Conservation (phyloP, 768 basidiomycete species). For the Mycena capillaripes region DNA sequence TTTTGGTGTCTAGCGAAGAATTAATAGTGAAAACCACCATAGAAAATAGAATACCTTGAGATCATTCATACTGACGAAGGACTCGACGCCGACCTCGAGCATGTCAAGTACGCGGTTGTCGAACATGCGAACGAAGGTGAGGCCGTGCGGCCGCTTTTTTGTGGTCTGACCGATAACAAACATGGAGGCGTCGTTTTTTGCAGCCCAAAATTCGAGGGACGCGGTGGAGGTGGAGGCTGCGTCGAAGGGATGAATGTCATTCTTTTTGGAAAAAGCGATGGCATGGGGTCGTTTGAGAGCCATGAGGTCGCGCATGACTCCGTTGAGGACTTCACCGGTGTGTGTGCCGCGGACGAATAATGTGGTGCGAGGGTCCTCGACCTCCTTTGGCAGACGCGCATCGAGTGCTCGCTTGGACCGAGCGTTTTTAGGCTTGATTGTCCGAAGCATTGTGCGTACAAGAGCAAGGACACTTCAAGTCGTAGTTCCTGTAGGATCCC, state of each 20-base stretch:
- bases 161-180: constrained; percentile 93
- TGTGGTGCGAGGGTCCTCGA: constrained; percentile 89
- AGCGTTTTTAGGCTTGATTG: constrained; percentile 91
- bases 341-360: constrained; percentile 93
- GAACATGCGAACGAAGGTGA: constrained; percentile 90
- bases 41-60: constrained; percentile 75
- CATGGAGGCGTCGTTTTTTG: constrained; percentile 94
- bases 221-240: constrained; percentile 62
- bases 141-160: constrained; percentile 93
- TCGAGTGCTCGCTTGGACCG: constrained; percentile 92
- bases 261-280: constrained; percentile 96
- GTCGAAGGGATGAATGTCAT: constrained; percentile 92
- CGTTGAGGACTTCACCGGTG: constrained; percentile 83
- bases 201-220: constrained; percentile 92
- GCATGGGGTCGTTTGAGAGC: constrained; percentile 92
- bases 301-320: constrained; percentile 93
- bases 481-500: too few species aligned
- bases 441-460: constrained; percentile 19
- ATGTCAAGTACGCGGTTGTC: constrained; percentile 92
- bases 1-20: constrained; percentile 81
- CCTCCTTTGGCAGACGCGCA: constrained; percentile 88
- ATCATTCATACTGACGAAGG: constrained; percentile 81
- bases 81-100: constrained; percentile 93
- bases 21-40: not conserved
- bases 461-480: too few species aligned